Base-by-base conservation (phyloP, 2,329 filamentous ascomycete genomes). In the Gnomoniopsis smithogilvyi region DNA sequence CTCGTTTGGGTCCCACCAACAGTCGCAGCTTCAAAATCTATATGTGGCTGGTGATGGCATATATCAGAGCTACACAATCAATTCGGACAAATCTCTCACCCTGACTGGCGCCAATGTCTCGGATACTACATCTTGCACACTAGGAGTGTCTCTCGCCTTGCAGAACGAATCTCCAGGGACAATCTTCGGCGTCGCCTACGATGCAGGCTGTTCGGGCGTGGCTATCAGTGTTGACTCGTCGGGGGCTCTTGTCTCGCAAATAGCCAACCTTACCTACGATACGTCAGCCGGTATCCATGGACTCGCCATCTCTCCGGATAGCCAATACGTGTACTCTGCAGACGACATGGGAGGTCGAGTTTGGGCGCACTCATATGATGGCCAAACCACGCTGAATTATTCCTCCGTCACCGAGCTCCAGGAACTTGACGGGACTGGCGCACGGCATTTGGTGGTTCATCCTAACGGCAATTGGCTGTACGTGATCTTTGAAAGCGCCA, bases 41-140 rank as follows among this genome's bases (percentile, higher is more conserved):
- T 68, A 68, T 48, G 59, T 64, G 4, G 60, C 57, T 1, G 62
- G 62, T 19, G 63, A 57, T 8, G 59, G 62, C 24, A 61, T 60
- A 52, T 60, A 64, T 34, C 55, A 58, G 8, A 64, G 64, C 51
- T 67, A 67, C 48, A 50, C 61, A 15, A 62, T 66, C 24, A 64
- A 58, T 8, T 46, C 53, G 21, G 58, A 62, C 10, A 8, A 19
- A 17, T 62, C 56, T 41, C 26, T 63, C 49, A 51, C 48, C 49
- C 52, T 34, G 47, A 55, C 50, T 22, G 58, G 26, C 41, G 15
- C 15, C 22, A 52, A 30, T n/a, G 58, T 72, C 71, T 51, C 77
- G 76, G 17, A 74, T 73, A 41, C 76, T 76, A 62, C 74, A 76
- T 65, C 77, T 12, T 41, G 38, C 46, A 50, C 30, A 11, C 65